Percentiles rank a stretch among this genome's conserved stretches.
These are phyloP conservation scores for Fagus crenata DNA, from an alignment of 306 rosid genomes.

Conservation along the genomic window DNA sequence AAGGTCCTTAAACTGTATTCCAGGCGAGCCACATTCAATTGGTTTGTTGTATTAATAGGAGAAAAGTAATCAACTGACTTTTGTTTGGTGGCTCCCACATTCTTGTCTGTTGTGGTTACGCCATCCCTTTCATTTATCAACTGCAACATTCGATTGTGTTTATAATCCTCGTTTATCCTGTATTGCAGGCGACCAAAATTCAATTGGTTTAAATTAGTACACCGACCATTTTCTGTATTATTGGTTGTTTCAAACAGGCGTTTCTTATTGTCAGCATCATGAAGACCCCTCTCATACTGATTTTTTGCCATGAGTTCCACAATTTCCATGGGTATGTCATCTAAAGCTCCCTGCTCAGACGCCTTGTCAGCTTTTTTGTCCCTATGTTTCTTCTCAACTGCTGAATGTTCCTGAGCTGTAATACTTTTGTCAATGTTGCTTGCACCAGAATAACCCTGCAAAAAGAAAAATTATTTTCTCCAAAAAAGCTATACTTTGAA, in stretches of 20 bases:
- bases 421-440: conserved; percentile 43
- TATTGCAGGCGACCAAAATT: too few relatives aligned
- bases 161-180: conserved; percentile 41
- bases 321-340: conserved; percentile 93
- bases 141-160: conserved; percentile 44
- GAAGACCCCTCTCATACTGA: conserved; percentile 82
- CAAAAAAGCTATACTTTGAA: conserved; percentile 18
- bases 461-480: conserved; percentile 24
- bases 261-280: conserved; percentile 48
- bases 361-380: conserved; percentile 41
- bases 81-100: conserved; percentile 50
- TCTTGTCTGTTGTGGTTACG: conserved; percentile 40
- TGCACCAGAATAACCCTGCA: conserved; percentile 60
- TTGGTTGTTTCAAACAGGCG: conserved; percentile 38
- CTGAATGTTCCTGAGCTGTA: conserved; percentile 45
- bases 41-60: conserved; percentile 44
- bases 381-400: conserved; percentile 39
- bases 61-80: conserved; percentile 51
- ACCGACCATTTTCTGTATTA: conserved; percentile 43
- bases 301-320: conserved; percentile 87
- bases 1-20: conserved; percentile 41
- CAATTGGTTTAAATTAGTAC: too few relatives aligned
- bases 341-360: conserved; percentile 59
- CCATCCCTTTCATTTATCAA: conserved; percentile 47
- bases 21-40: conserved; percentile 34